phyloP scores from a whole-genome alignment of 2,329 filamentous ascomycete genomes.

The Polychaeton citri region DNA sequence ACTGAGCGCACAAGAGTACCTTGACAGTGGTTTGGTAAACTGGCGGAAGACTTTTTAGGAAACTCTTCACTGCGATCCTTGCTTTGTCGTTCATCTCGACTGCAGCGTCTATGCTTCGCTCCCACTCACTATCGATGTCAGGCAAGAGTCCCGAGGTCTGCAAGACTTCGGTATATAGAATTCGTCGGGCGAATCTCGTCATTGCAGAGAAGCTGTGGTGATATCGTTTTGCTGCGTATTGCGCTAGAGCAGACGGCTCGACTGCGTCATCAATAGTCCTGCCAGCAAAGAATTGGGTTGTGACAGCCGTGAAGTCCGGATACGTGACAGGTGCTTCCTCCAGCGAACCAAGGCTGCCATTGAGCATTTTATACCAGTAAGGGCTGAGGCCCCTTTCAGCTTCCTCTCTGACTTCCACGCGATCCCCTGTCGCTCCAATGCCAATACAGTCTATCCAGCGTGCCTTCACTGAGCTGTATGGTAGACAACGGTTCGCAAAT shows the following conservation, averaged over 20 bases:
- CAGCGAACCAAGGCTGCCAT: slow-evolving; percentile 24
- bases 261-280: slow-evolving; percentile 13
- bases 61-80: slow-evolving; percentile 44
- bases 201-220: slow-evolving; percentile 13
- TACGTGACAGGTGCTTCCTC: slow-evolving; percentile 18
- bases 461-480: slow-evolving; percentile 63
- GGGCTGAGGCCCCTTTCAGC: slow-evolving; percentile 77
- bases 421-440: slow-evolving; percentile 53
- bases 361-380: slow-evolving; percentile 55
- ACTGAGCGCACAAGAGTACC: slow-evolving; percentile 30
- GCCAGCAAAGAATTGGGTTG: slow-evolving; percentile 32
- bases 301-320: slow-evolving; percentile 32
- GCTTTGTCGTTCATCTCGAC: slow-evolving; percentile 56
- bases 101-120: slow-evolving; percentile 59
- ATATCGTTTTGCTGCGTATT: slow-evolving; percentile 8
- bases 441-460: slow-evolving; percentile 85
- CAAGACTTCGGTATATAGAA: slow-evolving; percentile 47
- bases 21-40: slow-evolving; percentile 25
- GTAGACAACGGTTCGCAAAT: slow-evolving; percentile 79
- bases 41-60: slow-evolving; percentile 29
- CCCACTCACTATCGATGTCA: slow-evolving; percentile 63
- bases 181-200: slow-evolving; percentile 31
- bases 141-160: slow-evolving; percentile 24
- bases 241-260: slow-evolving; percentile 11
- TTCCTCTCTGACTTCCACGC: slow-evolving; percentile 78